phyloP scores from a whole-genome alignment of 2,329 filamentous ascomycete species.

The Allantophomopsis lycopodina region DNA sequence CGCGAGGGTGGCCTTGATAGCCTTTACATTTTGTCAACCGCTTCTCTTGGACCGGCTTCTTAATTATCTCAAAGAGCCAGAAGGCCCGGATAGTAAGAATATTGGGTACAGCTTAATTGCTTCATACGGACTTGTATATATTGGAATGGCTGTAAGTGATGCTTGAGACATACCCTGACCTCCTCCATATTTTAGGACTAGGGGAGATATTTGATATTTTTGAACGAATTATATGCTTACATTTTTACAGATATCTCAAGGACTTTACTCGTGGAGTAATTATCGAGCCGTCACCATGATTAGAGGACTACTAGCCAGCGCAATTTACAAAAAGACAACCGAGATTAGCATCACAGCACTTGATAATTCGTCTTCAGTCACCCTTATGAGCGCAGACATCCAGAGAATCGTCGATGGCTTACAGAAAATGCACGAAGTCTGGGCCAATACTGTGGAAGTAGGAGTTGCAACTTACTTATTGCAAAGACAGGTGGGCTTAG shows the following conservation, averaged over 20 bases:
- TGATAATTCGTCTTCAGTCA: conserved; percentile 21
- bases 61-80: conserved; percentile 15
- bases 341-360: conserved; percentile 14
- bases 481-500: conserved; percentile 12
- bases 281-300: conserved; percentile 21
- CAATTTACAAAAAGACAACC: conserved; percentile 20
- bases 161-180: conserved; percentile 1
- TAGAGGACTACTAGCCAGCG: conserved; percentile 18
- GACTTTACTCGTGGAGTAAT: too few species aligned
- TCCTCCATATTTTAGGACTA: too few species aligned
- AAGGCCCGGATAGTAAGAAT: conserved; percentile 12
- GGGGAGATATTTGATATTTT: background rate
- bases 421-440: conserved; percentile 20
- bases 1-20: conserved; percentile 23
- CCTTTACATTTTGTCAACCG: conserved; percentile 29
- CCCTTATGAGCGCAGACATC: conserved; percentile 28
- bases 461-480: conserved; percentile 20
- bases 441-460: conserved; percentile 22
- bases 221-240: background rate
- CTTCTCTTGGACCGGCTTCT: conserved; percentile 26
- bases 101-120: conserved; percentile 25
- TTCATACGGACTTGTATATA: conserved; percentile 24
- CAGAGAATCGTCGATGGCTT: conserved; percentile 22
- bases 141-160: conserved; percentile 23
- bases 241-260: too few species aligned